A percentile compares a stretch with the other conserved stretches of the same genome.
phyloP scores from a whole-genome alignment of 345 rosid species.

The Geranium brycei region DNA sequence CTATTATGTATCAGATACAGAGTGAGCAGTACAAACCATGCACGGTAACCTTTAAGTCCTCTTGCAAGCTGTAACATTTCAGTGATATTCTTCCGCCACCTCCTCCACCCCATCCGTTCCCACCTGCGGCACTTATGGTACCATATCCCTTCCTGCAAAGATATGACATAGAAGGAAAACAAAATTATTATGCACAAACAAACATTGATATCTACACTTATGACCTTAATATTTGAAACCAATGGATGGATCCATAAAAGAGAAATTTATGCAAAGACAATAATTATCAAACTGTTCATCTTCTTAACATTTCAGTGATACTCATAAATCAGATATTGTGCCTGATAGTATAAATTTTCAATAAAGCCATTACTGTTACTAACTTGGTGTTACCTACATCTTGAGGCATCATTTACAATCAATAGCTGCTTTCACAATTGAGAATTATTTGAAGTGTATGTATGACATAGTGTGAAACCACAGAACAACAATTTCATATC shows the following conservation, averaged over 20 bases:
- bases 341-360: neutral
- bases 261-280: neutral
- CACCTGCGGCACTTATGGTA: constrained; percentile 75
- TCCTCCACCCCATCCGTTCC: constrained; percentile 93
- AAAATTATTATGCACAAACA: neutral
- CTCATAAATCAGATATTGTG: neutral
- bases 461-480: neutral
- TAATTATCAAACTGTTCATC: neutral
- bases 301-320: no score
- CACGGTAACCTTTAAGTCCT: constrained; percentile 65
- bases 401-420: neutral
- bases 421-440: neutral
- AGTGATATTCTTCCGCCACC: constrained; percentile 95
- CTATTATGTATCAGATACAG: constrained; percentile 12
- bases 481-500: neutral
- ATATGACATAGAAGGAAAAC: constrained; percentile 3
- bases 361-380: neutral
- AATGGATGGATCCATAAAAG: neutral
- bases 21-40: constrained; percentile 64
- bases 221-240: neutral
- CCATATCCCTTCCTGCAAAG: constrained; percentile 80
- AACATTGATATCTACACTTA: neutral
- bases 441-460: neutral
- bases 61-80: constrained; percentile 94
- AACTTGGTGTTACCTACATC: neutral